Evolutionary conservation across 306 rosid species (phyloP).

Genomic region (apple (Malus domestica)): DNA sequence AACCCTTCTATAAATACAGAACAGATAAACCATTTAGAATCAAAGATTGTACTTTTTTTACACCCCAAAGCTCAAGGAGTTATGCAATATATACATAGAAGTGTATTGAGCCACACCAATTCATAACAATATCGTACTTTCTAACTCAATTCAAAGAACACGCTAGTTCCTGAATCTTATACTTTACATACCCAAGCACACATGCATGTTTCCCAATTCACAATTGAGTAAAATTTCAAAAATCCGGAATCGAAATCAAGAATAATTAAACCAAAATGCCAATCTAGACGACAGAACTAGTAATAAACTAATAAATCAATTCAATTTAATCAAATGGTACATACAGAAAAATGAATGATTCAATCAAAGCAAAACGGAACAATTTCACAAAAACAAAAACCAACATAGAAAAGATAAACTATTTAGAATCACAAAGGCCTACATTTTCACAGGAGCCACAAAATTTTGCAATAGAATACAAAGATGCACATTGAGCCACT

Average conservation of each 20-base stretch:
- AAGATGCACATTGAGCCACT: neutral
- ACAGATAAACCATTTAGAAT: too few species aligned
- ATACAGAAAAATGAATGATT: neutral
- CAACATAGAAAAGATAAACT: neutral
- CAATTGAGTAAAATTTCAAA: neutral
- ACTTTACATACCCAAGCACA: neutral
- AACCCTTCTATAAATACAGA: too few species aligned
- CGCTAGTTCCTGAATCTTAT: neutral
- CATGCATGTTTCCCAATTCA: neutral
- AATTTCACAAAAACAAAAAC: neutral
- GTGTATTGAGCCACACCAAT: neutral
- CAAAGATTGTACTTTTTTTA: neutral
- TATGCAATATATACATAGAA: neutral
- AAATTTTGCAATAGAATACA: neutral
- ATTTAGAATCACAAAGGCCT: neutral
- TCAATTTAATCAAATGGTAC: neutral
- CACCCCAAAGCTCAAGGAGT: neutral
- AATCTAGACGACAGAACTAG: neutral
- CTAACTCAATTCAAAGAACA: neutral
- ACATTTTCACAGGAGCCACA: neutral
- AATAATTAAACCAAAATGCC: neutral
- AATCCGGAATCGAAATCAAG: neutral
- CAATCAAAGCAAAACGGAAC: neutral
- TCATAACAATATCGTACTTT: neutral
- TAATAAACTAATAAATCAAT: neutral